A percentile compares a stretch with the other conserved stretches of the same genome.
Conservation (phyloP, 306 rosid species). For the Fragaria ananassa region DNA sequence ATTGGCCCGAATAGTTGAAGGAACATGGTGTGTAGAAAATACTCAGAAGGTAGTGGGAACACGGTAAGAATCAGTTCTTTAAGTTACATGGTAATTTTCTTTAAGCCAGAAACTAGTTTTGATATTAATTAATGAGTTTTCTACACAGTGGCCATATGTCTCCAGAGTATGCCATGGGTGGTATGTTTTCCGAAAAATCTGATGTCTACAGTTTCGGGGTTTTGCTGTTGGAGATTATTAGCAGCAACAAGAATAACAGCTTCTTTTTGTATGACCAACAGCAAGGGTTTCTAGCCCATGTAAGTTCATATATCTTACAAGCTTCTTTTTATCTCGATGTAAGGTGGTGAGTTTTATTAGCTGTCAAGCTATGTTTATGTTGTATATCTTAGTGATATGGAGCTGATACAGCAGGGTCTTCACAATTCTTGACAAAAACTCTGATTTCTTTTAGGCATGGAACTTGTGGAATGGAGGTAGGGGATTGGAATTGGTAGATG, state of each 20-base stretch:
- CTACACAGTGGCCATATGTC: too few species aligned
- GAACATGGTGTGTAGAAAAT: slow-evolving; percentile 36
- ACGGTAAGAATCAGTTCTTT: slow-evolving; percentile 13
- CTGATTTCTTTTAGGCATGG: slow-evolving; percentile 20
- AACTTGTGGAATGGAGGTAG: slow-evolving; percentile 19
- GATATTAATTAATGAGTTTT: slow-evolving; percentile 5
- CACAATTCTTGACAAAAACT: too few species aligned
- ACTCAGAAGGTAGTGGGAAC: slow-evolving; percentile 33
- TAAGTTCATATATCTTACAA: slow-evolving; percentile 15
- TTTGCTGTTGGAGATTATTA: too few species aligned
- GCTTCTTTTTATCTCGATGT: too few species aligned
- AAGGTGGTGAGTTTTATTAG: too few species aligned
- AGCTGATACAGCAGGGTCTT: too few species aligned
- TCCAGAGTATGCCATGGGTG: neutral
- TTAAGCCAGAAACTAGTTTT: neutral
- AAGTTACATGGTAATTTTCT: too few species aligned
- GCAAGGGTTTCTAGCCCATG: slow-evolving; percentile 28
- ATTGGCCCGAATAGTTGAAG: slow-evolving; percentile 76
- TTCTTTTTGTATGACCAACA: neutral
- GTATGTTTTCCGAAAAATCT: slow-evolving; percentile 28
- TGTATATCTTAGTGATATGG: too few species aligned
- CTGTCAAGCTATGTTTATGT: neutral
- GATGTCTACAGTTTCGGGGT: slow-evolving; percentile 22
- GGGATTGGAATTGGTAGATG: slow-evolving; percentile 24
- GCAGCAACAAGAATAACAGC: slow-evolving; percentile 14